Base-by-base conservation (phyloP, 176 grass and related monocot genomes). In the Cenchrus americanus region DNA sequence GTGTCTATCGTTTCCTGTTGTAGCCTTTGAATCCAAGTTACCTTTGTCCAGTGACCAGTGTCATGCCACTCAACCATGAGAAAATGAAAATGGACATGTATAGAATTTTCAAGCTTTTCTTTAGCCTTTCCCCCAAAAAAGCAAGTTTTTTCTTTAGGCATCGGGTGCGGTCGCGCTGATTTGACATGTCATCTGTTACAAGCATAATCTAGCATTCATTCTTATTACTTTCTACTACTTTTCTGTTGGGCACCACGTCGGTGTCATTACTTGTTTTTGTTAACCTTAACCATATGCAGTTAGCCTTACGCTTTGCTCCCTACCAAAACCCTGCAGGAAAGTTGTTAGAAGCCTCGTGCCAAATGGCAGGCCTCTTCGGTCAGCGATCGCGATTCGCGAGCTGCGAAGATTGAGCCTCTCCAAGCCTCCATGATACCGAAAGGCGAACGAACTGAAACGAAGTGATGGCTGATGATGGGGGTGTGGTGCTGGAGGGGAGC, bases 341-440 rank as follows among this genome's bases (percentile, higher is more conserved):
- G 71, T 76, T 97, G 84, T 62, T 97, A 60, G 92, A 94, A 83
- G 64, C 85, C 5, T 79, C 86, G 40, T 97, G 95, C 88, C 64
- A 62, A 48, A 76, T 97, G 66, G 80, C 88, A 18, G 90, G 87
- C 24, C 5, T 71, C 83, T 76, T 94, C 1, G 92, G 95, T 86
- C 93, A 84, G 82, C 88, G 84, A 65, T 89, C 70, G 75, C 86
- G 84, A 62, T 91, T 94, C 47, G 6, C 48, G 49, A 89, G 84
- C 66, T 97, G 95, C 92, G 88, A 94, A 55, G 46, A 60, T 74
- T 68, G 50, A 78, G 34, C 34, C 34, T 73, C 73, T 44, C 42
- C 42, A 43, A 6, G 42, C 2, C 27, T 78, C 58, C 59, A 62
- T 73, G 77, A 85, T 14, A 79, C 79, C 67, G 76, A 80, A 59